Evolutionary conservation across 257 asterid genomes (phyloP).

Genomic region (Craterostigma plantagineum): DNA sequence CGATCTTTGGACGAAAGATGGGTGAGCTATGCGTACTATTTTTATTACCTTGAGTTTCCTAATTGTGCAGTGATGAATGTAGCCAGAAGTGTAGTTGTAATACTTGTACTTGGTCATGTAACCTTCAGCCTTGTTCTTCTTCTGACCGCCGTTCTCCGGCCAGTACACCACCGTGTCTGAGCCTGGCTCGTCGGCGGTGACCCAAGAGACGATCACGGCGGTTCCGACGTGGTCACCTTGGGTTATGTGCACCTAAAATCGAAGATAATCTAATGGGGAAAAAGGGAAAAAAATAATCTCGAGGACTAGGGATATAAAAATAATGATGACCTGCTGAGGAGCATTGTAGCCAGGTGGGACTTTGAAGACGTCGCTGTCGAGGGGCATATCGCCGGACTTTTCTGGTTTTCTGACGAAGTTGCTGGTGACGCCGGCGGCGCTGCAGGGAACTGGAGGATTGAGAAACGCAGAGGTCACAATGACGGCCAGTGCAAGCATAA

Average conservation of each 20-base stretch:
- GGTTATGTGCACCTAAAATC: slow-evolving; percentile 46
- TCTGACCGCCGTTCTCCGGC: slow-evolving; percentile 13
- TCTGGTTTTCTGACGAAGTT: slow-evolving; percentile 19
- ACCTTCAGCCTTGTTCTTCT: slow-evolving; percentile 21
- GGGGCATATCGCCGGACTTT: slow-evolving; percentile 32
- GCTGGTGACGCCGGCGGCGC: slow-evolving; percentile 29
- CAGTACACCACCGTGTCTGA: slow-evolving; percentile 31
- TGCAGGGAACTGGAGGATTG: no score
- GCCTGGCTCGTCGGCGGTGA: slow-evolving; percentile 34
- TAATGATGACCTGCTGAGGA: slow-evolving; percentile 7
- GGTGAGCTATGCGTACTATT: neutral
- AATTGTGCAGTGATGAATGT: slow-evolving; percentile 42
- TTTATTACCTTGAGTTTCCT: slow-evolving; percentile 34
- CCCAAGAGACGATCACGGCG: slow-evolving; percentile 65
- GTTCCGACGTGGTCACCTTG: slow-evolving; percentile 60
- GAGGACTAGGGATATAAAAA: neutral
- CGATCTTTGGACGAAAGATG: neutral
- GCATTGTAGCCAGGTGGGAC: slow-evolving; percentile 47
- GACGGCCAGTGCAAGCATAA: no score
- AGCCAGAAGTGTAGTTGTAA: slow-evolving; percentile 56
- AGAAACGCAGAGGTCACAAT: no score
- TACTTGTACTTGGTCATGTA: slow-evolving; percentile 22
- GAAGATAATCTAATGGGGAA: neutral
- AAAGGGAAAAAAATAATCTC: neutral
- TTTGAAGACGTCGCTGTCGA: slow-evolving; percentile 41